phyloP scores from a whole-genome alignment of 2,329 filamentous ascomycete species.

The Aspergillus transmontanensis region DNA sequence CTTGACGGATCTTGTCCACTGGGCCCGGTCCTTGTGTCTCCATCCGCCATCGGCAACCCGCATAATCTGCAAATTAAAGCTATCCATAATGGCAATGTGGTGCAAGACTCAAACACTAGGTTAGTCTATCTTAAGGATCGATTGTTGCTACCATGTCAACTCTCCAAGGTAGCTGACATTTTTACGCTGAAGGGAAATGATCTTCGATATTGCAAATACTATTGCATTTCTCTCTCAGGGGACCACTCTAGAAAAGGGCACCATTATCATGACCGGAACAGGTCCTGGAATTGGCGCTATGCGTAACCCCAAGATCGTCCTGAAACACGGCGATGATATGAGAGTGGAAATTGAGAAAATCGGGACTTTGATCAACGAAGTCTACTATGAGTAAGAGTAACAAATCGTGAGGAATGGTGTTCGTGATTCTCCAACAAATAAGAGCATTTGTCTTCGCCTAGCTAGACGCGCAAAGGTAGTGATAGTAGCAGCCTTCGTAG shows the following conservation, averaged over 20 bases:
- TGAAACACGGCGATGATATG: constrained; percentile 44
- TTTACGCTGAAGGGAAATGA: constrained; percentile 34
- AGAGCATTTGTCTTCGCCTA: too few relatives aligned
- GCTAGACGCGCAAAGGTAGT: too few relatives aligned
- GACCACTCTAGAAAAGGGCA: constrained; percentile 42
- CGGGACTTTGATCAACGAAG: constrained; percentile 41
- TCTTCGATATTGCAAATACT: constrained; percentile 41
- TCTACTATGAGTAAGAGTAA: constrained; percentile 38
- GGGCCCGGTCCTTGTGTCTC: too few relatives aligned
- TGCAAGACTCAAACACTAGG: too few relatives aligned
- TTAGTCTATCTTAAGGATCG: too few relatives aligned
- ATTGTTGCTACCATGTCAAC: too few relatives aligned
- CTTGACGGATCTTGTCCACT: too few relatives aligned
- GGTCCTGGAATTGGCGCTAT: constrained; percentile 47
- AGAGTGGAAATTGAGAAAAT: constrained; percentile 41
- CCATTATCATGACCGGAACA: constrained; percentile 46
- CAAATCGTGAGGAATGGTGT: background rate
- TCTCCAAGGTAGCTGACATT: too few relatives aligned
- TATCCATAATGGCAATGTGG: too few relatives aligned
- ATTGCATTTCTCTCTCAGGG: constrained; percentile 42
- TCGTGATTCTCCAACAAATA: too few relatives aligned
- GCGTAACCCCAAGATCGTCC: constrained; percentile 42
- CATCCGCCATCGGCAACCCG: background rate
- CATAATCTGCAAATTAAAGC: too few relatives aligned
- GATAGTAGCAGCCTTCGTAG: too few relatives aligned